These are phyloP conservation scores for Fusarium bulbicola DNA, from an alignment of 2,329 filamentous ascomycete species.

Conservation along the genomic window DNA sequence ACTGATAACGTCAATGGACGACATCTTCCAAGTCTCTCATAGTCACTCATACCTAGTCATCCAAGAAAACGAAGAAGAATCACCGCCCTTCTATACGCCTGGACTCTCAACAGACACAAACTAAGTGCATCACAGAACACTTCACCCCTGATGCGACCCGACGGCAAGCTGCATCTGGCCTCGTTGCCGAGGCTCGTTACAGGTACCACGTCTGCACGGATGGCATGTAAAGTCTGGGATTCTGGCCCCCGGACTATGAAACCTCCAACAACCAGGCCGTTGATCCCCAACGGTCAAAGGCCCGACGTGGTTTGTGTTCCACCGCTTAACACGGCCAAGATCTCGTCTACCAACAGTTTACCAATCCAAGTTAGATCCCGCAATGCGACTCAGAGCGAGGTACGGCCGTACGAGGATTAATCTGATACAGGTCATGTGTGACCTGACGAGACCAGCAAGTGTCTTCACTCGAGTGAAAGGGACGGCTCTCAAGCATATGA, in stretches of 20 bases:
- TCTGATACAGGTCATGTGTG: background rate
- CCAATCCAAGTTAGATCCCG: conserved; percentile 18
- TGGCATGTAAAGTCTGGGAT: conserved; percentile 1
- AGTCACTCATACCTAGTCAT: background rate
- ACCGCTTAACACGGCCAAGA: conserved; percentile 10
- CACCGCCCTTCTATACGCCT: background rate
- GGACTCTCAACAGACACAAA: background rate
- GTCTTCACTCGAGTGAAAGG: background rate
- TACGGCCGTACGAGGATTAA: background rate
- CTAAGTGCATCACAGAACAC: background rate
- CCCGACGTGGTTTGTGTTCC: conserved; percentile 8
- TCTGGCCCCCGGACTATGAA: conserved; percentile 2
- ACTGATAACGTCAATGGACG: background rate
- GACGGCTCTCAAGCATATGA: background rate
- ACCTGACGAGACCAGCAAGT: background rate
- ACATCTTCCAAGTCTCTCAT: background rate
- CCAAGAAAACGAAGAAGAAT: background rate
- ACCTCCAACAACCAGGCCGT: conserved; percentile 12
- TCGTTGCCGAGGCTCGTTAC: conserved; percentile 34
- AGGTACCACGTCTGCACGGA: conserved; percentile 15
- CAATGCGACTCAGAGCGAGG: conserved; percentile 6
- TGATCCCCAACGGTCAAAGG: conserved; percentile 19
- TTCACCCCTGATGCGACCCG: background rate
- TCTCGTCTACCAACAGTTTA: conserved; percentile 4
- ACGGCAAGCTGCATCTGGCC: conserved; percentile 32